Conservation (phyloP, 2,329 filamentous ascomycete genomes). For the Colletotrichum sp. region DNA sequence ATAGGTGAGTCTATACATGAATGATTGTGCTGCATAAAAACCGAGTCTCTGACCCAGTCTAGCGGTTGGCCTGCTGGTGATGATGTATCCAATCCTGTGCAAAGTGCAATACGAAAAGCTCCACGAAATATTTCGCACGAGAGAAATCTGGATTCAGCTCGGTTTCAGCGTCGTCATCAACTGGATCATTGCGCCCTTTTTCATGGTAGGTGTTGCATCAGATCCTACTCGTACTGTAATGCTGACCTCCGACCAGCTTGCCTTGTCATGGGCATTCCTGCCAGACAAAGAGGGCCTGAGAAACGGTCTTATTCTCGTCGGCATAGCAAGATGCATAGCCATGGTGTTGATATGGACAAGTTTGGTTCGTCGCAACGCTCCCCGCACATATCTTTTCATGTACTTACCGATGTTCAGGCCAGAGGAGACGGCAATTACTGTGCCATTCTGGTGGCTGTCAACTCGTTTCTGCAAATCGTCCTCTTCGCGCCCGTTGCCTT, state of each 20-base stretch:
- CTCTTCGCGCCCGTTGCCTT: slow-evolving; percentile 73
- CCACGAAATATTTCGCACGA: slow-evolving; percentile 66
- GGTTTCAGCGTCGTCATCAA: slow-evolving; percentile 77
- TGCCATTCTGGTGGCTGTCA: slow-evolving; percentile 77
- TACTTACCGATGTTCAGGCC: slow-evolving; percentile 42
- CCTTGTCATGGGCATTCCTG: slow-evolving; percentile 71
- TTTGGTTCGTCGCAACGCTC: slow-evolving; percentile 35
- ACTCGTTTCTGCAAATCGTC: slow-evolving; percentile 77
- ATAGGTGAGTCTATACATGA: slow-evolving; percentile 51
- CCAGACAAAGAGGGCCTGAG: slow-evolving; percentile 62
- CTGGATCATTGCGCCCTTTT: slow-evolving; percentile 81
- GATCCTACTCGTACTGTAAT: neutral
- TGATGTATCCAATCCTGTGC: slow-evolving; percentile 95
- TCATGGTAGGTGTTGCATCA: slow-evolving; percentile 66
- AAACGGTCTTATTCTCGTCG: slow-evolving; percentile 79
- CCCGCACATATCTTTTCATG: neutral
- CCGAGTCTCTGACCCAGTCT: neutral
- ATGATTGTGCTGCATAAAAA: neutral
- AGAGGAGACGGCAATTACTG: slow-evolving; percentile 83
- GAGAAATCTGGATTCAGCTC: slow-evolving; percentile 79
- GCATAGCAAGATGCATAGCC: slow-evolving; percentile 84
- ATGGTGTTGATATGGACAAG: slow-evolving; percentile 82
- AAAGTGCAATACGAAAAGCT: slow-evolving; percentile 82
- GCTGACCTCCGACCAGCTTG: slow-evolving; percentile 48
- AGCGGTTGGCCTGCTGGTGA: slow-evolving; percentile 82